Percentiles rank a stretch among this genome's conserved stretches.
Conservation (phyloP, 805 yeast genomes). For the Candida fluviatilis region DNA sequence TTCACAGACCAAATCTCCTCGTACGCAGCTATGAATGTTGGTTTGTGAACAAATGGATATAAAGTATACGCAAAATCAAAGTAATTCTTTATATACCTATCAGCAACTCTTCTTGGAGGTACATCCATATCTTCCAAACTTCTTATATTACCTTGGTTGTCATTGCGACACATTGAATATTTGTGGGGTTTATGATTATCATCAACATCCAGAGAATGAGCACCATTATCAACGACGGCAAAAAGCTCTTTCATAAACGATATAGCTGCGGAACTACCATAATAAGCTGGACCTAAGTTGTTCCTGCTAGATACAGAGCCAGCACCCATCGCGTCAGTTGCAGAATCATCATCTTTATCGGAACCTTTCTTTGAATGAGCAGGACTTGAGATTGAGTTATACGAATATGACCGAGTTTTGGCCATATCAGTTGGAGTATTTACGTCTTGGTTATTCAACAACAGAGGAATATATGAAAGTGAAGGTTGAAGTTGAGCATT, state of each 20-base stretch:
- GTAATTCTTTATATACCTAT: slow-evolving; percentile 15
- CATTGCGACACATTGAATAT: slow-evolving; percentile 9
- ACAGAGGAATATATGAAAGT: too few relatives aligned
- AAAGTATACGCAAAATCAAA: slow-evolving; percentile 17
- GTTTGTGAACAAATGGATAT: slow-evolving; percentile 20
- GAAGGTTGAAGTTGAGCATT: too few relatives aligned
- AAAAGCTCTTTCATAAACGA: slow-evolving; percentile 12
- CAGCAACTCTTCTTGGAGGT: slow-evolving; percentile 19
- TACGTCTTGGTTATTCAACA: too few relatives aligned
- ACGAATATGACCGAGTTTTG: not conserved
- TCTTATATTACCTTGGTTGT: slow-evolving; percentile 1
- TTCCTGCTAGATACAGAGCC: slow-evolving; percentile 6
- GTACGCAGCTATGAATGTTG: slow-evolving; percentile 18
- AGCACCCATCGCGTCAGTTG: slow-evolving; percentile 12
- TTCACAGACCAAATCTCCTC: slow-evolving; percentile 13
- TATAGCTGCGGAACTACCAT: slow-evolving; percentile 11
- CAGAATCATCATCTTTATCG: not conserved
- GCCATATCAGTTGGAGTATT: not conserved
- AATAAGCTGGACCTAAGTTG: slow-evolving; percentile 7
- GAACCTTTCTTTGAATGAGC: not conserved
- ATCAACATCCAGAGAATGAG: slow-evolving; percentile 2
- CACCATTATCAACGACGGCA: slow-evolving; percentile 6
- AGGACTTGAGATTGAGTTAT: not conserved
- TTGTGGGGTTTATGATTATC: not conserved
- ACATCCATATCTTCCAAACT: slow-evolving; percentile 6